Conservation (phyloP, 345 rosid genomes). For the Schrenkiella parvula region DNA sequence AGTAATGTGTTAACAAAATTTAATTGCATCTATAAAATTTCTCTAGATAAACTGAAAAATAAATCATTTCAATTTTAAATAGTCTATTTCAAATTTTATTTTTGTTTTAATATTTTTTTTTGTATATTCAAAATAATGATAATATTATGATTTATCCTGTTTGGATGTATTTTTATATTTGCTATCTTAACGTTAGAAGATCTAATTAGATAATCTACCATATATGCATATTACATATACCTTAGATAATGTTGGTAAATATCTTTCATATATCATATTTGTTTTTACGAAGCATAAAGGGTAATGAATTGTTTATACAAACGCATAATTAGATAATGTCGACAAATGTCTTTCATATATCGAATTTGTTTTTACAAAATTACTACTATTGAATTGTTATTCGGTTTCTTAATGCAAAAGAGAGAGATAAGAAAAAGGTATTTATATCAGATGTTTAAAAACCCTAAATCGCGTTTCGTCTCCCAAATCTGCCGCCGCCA, state of each 20-base stretch:
- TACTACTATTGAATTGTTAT: not conserved
- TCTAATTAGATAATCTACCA: not conserved
- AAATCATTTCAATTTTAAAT: no score
- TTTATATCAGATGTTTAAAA: conserved; percentile 29
- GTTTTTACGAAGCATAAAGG: not conserved
- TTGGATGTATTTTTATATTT: no score
- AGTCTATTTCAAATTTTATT: no score
- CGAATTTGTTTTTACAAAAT: not conserved
- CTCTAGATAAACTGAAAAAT: no score
- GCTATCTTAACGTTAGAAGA: not conserved
- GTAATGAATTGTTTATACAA: not conserved
- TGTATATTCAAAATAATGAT: no score
- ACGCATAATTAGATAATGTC: not conserved
- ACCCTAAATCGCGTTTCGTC: conserved; percentile 25
- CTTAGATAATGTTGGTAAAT: not conserved
- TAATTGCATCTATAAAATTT: no score
- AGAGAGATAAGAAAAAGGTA: conserved; percentile 12
- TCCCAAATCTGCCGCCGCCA: conserved; percentile 35
- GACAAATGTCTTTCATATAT: not conserved
- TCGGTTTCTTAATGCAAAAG: conserved; percentile 7
- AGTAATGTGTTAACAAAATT: no score
- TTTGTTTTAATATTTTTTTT: no score
- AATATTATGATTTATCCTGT: no score
- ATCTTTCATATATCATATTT: not conserved
- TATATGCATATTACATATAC: not conserved